phyloP scores from a whole-genome alignment of 768 basidiomycete species.

The Imleria badia region DNA sequence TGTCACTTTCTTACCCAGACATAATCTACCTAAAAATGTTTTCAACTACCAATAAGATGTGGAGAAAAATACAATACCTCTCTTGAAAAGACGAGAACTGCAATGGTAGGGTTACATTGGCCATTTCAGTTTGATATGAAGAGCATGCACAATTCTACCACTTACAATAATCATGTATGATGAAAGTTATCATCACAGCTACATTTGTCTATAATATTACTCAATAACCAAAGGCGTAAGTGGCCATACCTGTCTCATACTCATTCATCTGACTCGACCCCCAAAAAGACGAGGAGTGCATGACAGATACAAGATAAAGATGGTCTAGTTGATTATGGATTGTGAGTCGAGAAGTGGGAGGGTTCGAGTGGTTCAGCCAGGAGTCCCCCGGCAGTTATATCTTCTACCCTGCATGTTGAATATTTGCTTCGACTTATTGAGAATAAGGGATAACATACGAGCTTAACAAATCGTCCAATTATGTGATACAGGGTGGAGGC shows the following conservation, averaged over 20 bases:
- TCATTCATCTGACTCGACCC: background rate
- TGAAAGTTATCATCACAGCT: background rate
- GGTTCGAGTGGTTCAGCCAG: background rate
- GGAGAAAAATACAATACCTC: background rate
- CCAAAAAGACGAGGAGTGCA: background rate
- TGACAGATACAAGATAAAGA: background rate
- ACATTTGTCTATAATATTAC: background rate
- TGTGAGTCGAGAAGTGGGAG: background rate
- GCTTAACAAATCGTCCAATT: background rate
- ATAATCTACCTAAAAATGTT: background rate
- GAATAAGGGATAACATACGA: background rate
- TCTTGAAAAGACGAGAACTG: constrained; percentile 1
- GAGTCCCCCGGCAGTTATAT: background rate
- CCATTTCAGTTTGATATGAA: background rate
- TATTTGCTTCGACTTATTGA: too few relatives aligned
- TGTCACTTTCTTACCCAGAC: background rate
- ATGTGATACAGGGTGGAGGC: background rate
- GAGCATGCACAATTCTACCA: background rate
- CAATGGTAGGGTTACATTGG: background rate
- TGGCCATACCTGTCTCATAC: background rate
- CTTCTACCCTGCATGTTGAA: too few relatives aligned
- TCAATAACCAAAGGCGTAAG: background rate
- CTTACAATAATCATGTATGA: background rate
- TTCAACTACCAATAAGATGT: background rate
- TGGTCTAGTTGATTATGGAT: too few relatives aligned